A percentile compares a stretch with the other conserved stretches of the same genome.
These are phyloP conservation scores for Geranium brycei DNA, from an alignment of 345 rosid species.

Conservation along the genomic window DNA sequence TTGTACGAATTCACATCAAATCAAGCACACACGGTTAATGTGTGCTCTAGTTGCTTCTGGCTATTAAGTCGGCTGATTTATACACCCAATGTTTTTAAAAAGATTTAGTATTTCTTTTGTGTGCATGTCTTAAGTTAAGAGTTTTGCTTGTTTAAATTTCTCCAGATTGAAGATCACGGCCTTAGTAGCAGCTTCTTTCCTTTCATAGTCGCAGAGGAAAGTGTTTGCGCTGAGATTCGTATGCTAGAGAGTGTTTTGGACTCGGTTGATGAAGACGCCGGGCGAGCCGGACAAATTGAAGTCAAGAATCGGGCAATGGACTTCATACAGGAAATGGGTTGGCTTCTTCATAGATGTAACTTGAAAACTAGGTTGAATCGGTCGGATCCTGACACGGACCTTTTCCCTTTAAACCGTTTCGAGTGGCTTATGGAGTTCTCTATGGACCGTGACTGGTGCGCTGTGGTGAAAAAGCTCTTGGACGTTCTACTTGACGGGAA, in stretches of 20 bases:
- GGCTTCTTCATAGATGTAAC: slow-evolving; percentile 89
- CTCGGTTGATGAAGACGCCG: slow-evolving; percentile 31
- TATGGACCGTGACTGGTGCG: slow-evolving; percentile 92
- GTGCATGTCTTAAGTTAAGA: too few relatives aligned
- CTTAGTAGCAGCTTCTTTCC: slow-evolving; percentile 87
- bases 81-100: too few relatives aligned
- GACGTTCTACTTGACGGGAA: slow-evolving; percentile 52
- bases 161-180: slow-evolving; percentile 86
- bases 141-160: slow-evolving; percentile 10
- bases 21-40: too few relatives aligned
- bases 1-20: too few relatives aligned
- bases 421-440: slow-evolving; percentile 90
- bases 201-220: slow-evolving; percentile 77
- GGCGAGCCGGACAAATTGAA: slow-evolving; percentile 20
- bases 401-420: slow-evolving; percentile 59
- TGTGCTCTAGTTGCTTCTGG: too few relatives aligned
- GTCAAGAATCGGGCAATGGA: slow-evolving; percentile 67
- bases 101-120: too few relatives aligned
- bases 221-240: slow-evolving; percentile 80
- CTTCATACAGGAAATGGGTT: slow-evolving; percentile 91
- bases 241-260: slow-evolving; percentile 62
- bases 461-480: slow-evolving; percentile 77
- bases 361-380: slow-evolving; percentile 42
- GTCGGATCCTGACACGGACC: slow-evolving; percentile 47
- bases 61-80: too few relatives aligned